phyloP scores from a whole-genome alignment of 257 asterid species.

The Jacaranda copaia region DNA sequence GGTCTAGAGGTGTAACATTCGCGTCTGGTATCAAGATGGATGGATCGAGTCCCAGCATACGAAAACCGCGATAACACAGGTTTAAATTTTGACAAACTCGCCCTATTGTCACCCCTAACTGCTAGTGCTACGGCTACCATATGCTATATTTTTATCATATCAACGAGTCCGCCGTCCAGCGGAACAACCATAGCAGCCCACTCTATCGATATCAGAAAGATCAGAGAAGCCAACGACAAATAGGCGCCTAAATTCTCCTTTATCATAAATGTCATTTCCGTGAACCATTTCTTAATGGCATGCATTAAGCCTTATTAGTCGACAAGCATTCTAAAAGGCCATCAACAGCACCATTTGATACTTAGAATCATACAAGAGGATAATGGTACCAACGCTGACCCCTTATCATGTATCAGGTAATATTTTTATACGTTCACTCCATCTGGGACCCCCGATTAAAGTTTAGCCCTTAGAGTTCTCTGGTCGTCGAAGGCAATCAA shows the following conservation, averaged over 20 bases:
- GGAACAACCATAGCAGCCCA: neutral
- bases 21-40: no score
- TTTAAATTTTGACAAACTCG: no score
- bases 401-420: neutral
- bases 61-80: no score
- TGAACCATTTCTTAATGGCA: neutral
- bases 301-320: conserved; percentile 11
- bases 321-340: neutral
- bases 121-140: no score
- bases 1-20: no score
- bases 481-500: conserved; percentile 67
- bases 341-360: conserved; percentile 12
- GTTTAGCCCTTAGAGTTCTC: conserved; percentile 57
- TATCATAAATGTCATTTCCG: neutral
- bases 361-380: conserved; percentile 26
- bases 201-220: neutral
- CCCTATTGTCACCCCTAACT: no score
- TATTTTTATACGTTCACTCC: neutral
- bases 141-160: neutral
- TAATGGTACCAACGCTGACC: neutral
- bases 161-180: neutral
- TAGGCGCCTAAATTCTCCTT: neutral
- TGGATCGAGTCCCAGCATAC: no score
- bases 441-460: conserved; percentile 34
- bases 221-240: neutral